Evolutionary conservation across 495 filamentous ascomycete species (phyloP).

Genomic region (Penicillium parvum): DNA sequence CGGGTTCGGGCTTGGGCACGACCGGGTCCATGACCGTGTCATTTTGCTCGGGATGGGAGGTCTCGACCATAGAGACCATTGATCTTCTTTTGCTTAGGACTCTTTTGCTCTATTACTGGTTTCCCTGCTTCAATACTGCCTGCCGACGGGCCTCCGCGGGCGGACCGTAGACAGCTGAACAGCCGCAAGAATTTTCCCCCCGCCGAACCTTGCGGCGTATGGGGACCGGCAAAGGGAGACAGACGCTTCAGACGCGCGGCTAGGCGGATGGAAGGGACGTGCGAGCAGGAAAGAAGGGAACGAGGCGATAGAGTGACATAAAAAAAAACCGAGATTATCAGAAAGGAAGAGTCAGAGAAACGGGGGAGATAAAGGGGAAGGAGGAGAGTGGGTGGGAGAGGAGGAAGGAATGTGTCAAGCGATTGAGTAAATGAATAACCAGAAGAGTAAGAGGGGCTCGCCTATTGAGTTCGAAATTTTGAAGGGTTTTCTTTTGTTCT

Average conservation of each 20-base stretch:
- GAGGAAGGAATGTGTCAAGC: conserved; percentile 43
- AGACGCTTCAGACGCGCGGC: conserved; percentile 47
- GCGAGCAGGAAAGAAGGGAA: conserved; percentile 24
- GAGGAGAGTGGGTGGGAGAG: conserved; percentile 15
- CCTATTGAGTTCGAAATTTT: conserved; percentile 15
- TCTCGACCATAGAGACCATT: conserved; percentile 50
- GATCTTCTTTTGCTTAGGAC: conserved; percentile 10
- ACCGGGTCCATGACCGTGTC: conserved; percentile 41
- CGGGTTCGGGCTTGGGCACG: conserved; percentile 45
- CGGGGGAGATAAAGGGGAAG: conserved; percentile 23
- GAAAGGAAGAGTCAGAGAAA: conserved; percentile 34
- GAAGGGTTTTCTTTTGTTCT: conserved; percentile 15
- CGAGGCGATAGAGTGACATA: conserved; percentile 40
- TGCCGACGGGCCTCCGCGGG: conserved; percentile 12
- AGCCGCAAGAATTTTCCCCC: conserved; percentile 8
- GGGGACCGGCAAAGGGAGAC: conserved; percentile 8
- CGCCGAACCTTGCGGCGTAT: conserved; percentile 16
- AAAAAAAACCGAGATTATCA: conserved; percentile 40
- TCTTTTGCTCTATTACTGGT: conserved; percentile 2
- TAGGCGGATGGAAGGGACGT: conserved; percentile 38
- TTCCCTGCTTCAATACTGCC: too few relatives aligned
- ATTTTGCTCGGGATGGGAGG: conserved; percentile 35
- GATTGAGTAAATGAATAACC: conserved; percentile 43
- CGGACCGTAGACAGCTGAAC: conserved; percentile 5
- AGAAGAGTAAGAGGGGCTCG: conserved; percentile 18